These are phyloP conservation scores for Chlorella vulgaris DNA, from an alignment of 139 green algal species.

Conservation along the genomic window DNA sequence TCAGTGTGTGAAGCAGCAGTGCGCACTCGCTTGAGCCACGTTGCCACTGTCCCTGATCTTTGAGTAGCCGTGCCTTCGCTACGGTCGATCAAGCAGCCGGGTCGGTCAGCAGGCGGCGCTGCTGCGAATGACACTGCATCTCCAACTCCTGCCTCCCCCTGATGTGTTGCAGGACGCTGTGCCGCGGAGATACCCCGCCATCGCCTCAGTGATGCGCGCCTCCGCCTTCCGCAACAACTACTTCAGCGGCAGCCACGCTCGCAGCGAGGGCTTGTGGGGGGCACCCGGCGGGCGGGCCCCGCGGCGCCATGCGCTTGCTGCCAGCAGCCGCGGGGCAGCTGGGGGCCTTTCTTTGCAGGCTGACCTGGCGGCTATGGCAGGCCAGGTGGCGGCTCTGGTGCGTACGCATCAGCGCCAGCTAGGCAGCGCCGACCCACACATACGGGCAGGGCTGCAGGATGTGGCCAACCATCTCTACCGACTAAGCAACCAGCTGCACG, in stretches of 20 bases:
- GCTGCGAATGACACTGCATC: too few species aligned
- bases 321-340: neutral
- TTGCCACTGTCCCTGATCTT: too few species aligned
- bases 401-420: neutral
- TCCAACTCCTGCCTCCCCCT: neutral
- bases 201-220: neutral
- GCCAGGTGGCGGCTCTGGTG: neutral
- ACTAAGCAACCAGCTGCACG: neutral
- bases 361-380: neutral
- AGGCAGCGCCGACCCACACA: neutral
- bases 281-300: neutral
- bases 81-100: too few species aligned
- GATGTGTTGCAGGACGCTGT: neutral
- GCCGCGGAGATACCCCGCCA: neutral
- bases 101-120: too few species aligned
- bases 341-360: neutral
- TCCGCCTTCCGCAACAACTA: neutral
- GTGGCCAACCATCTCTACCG: constrained; percentile 19
- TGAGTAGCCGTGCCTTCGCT: too few species aligned
- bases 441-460: neutral
- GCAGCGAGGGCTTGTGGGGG: neutral
- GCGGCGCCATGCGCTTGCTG: neutral
- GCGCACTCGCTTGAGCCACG: too few species aligned
- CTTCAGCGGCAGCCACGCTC: neutral
- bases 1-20: too few species aligned